A percentile compares a stretch with the other conserved stretches of the same genome.
These are phyloP conservation scores for Umbelopsis sp. DNA, from an alignment of 371 early-diverging fungal genomes.

Conservation along the genomic window DNA sequence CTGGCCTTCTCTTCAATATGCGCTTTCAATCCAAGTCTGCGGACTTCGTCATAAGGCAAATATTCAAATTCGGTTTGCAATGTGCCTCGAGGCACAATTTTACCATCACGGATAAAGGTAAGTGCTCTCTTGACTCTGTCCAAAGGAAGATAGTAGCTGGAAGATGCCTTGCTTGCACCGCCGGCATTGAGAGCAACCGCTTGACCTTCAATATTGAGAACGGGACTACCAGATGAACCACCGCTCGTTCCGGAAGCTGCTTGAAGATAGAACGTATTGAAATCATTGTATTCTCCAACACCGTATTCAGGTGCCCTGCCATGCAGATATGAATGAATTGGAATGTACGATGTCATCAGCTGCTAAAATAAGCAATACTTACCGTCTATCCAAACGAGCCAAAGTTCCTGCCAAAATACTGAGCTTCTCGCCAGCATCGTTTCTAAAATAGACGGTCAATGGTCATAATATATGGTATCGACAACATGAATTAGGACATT, in stretches of 20 bases:
- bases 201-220: slow-evolving; percentile 68
- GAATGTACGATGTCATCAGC: not conserved
- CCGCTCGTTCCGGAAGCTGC: slow-evolving; percentile 71
- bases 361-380: not conserved
- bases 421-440: slow-evolving; percentile 86
- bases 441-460: slow-evolving; percentile 29
- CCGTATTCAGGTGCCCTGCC: slow-evolving; percentile 73
- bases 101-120: slow-evolving; percentile 52
- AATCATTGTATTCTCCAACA: slow-evolving; percentile 70
- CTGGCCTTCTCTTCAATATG: slow-evolving; percentile 70
- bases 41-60: slow-evolving; percentile 62
- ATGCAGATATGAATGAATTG: not conserved
- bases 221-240: slow-evolving; percentile 71
- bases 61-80: slow-evolving; percentile 73
- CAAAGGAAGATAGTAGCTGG: slow-evolving; percentile 63
- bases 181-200: slow-evolving; percentile 73
- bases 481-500: not conserved
- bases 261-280: slow-evolving; percentile 73
- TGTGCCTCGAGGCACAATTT: slow-evolving; percentile 74
- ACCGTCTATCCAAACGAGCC: slow-evolving; percentile 75
- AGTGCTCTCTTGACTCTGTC: slow-evolving; percentile 73
- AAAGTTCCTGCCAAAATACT: slow-evolving; percentile 79
- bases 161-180: slow-evolving; percentile 60
- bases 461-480: not conserved
- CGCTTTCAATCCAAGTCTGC: slow-evolving; percentile 61